A percentile compares a stretch with the other conserved stretches of the same genome.
These are phyloP conservation scores for Diaporthe capsici DNA, from an alignment of 2,329 filamentous ascomycete genomes.

Conservation along the genomic window DNA sequence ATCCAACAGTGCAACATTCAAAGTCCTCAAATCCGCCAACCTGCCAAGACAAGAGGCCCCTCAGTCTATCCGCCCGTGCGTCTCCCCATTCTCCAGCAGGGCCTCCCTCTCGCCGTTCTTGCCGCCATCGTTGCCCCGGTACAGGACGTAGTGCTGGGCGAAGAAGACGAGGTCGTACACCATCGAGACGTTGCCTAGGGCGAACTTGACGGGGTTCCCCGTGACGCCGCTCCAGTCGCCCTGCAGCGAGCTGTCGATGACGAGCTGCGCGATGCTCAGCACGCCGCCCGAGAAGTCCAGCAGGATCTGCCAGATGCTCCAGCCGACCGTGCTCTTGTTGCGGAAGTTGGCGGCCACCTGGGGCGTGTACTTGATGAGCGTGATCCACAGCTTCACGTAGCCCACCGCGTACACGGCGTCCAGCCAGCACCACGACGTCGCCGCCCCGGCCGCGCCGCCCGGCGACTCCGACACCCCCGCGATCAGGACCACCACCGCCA, in stretches of 20 bases:
- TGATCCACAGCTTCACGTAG: conserved; percentile 91
- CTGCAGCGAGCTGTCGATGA: conserved; percentile 87
- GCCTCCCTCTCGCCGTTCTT: conserved; percentile 53
- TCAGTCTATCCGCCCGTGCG: conserved; percentile 51
- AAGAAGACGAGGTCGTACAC: conserved; percentile 91
- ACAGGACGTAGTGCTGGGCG: conserved; percentile 88
- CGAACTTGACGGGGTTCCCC: conserved; percentile 92
- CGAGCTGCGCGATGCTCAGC: conserved; percentile 84
- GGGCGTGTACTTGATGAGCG: conserved; percentile 92
- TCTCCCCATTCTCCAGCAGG: conserved; percentile 53
- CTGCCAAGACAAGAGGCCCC: background rate
- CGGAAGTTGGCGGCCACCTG: conserved; percentile 87
- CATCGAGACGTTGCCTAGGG: conserved; percentile 87
- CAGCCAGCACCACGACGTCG: conserved; percentile 68
- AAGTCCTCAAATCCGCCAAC: background rate
- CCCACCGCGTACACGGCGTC: conserved; percentile 79
- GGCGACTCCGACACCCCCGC: conserved; percentile 54
- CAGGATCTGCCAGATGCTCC: conserved; percentile 88
- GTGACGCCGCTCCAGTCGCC: conserved; percentile 91
- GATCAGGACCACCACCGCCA: conserved; percentile 63
- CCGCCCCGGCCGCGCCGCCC: conserved; percentile 52
- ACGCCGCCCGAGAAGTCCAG: conserved; percentile 87
- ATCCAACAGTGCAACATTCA: background rate
- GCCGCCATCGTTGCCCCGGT: conserved; percentile 57
- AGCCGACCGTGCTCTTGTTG: conserved; percentile 87